phyloP scores from a whole-genome alignment of 2,329 filamentous ascomycete genomes.

The Monilinia vaccinii-corymbosi region DNA sequence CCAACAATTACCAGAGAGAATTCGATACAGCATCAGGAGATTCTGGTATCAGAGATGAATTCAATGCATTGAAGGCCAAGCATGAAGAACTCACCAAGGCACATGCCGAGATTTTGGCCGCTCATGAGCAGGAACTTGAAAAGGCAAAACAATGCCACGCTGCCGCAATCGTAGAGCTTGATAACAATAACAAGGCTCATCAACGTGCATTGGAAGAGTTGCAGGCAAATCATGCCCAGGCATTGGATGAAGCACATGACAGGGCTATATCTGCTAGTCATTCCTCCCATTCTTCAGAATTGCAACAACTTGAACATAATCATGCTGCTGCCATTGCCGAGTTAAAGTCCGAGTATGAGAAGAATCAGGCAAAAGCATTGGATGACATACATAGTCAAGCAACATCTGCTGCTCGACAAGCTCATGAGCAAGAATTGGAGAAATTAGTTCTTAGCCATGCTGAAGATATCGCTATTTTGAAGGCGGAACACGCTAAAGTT shows the following conservation, averaged over 20 bases:
- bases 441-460: conserved; percentile 45
- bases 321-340: conserved; percentile 36
- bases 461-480: conserved; percentile 33
- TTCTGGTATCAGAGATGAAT: conserved; percentile 55
- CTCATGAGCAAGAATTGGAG: conserved; percentile 42
- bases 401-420: conserved; percentile 39
- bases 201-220: conserved; percentile 46
- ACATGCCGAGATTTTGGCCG: conserved; percentile 20
- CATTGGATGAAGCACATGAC: conserved; percentile 47
- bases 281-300: conserved; percentile 39
- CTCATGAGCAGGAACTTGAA: conserved; percentile 21
- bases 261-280: conserved; percentile 39
- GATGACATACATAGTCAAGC: conserved; percentile 45
- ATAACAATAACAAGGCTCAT: conserved; percentile 43
- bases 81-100: conserved; percentile 39
- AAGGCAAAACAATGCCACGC: conserved; percentile 23
- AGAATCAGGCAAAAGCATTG: conserved; percentile 48
- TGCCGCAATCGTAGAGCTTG: conserved; percentile 24
- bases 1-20: conserved; percentile 54
- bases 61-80: conserved; percentile 49
- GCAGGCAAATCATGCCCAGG: conserved; percentile 48
- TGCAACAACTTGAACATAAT: conserved; percentile 45
- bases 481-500: conserved; percentile 37
- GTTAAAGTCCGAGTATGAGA: conserved; percentile 38
- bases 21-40: conserved; percentile 55